Base-by-base conservation (phyloP, 2,329 filamentous ascomycete genomes). In the Fusarium subtropicale region DNA sequence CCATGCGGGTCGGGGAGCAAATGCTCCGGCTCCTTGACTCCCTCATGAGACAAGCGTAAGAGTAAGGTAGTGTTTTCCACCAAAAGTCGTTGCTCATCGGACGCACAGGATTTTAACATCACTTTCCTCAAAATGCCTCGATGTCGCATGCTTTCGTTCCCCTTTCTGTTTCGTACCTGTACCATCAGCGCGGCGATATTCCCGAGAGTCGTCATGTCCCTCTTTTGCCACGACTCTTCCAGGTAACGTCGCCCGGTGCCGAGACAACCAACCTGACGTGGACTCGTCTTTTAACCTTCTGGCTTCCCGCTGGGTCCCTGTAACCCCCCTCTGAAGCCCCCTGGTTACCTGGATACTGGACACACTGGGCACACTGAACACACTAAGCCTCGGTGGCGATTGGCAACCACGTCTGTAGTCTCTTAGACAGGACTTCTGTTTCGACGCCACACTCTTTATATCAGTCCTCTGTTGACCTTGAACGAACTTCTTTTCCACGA, bases 61-160 rank as follows among this genome's bases (percentile, higher is more conserved):
- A 46, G 28, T 33, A 54, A 65, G 61, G 62, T 50, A 48, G 66
- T 71, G 61, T 68, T 73, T 68, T 69, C 69, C 65, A 72, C 71
- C 71, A 74, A 64, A 68, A 69, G 26, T 64, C 57, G 51, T 51
- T 60, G 58, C 64, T 68, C 66, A 62, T 68, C 58, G 68, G 69
- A 74, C 74, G 73, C 75, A 75, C 74, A 74, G 65, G 71, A 50
- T 69, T 73, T 74, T 71, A 66, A 64, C 67, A 48, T 69, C 46
- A 22, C 44, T 72, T 71, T 56, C 63, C 69, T 76, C 76, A 76
- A 77, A 78, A 77, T 77, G 73, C 68, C 73, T 72, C 74, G 65
- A 50, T 24, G 55, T 75, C 68, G 71, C 72, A 72, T 75, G 67
- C 55, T 60, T 52, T 54, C 64, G 56, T 59, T 68, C 44, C 56